Evolutionary conservation across 1,139 yeast genomes (phyloP).

Genomic region (Suhomyces bribrorum): DNA sequence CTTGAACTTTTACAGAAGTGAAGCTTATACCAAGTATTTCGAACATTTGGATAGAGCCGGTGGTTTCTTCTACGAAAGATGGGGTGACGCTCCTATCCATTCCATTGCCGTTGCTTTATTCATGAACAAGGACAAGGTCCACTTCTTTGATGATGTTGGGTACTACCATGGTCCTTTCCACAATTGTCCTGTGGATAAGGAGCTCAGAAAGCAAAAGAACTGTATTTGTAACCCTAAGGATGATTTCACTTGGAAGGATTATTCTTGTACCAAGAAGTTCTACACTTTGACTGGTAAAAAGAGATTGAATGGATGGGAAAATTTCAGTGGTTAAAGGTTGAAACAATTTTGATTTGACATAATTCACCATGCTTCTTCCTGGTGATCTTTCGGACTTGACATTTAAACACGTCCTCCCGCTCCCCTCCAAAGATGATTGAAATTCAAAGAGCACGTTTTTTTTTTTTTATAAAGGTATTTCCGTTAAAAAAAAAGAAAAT

Average conservation of each 20-base stretch:
- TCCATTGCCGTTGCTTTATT: slow-evolving; percentile 83
- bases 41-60: slow-evolving; percentile 74
- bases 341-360: neutral
- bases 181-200: slow-evolving; percentile 72
- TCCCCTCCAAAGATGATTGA: too few relatives aligned
- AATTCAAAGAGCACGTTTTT: too few relatives aligned
- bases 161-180: slow-evolving; percentile 77
- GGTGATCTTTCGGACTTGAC: too few relatives aligned
- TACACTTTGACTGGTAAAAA: slow-evolving; percentile 60
- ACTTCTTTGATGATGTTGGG: slow-evolving; percentile 82
- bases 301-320: slow-evolving; percentile 80
- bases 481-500: too few relatives aligned
- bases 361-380: too few relatives aligned
- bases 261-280: slow-evolving; percentile 79
- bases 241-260: slow-evolving; percentile 86
- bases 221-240: slow-evolving; percentile 73
- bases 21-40: slow-evolving; percentile 68
- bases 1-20: slow-evolving; percentile 70
- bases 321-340: slow-evolving; percentile 35
- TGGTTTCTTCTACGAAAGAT: slow-evolving; percentile 87
- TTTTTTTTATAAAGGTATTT: too few relatives aligned
- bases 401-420: too few relatives aligned
- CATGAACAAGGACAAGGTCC: slow-evolving; percentile 63
- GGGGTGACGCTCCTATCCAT: slow-evolving; percentile 95
- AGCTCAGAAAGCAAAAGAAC: slow-evolving; percentile 51